Base-by-base conservation (phyloP, 495 filamentous ascomycete genomes). In the Penicillium taxi region DNA sequence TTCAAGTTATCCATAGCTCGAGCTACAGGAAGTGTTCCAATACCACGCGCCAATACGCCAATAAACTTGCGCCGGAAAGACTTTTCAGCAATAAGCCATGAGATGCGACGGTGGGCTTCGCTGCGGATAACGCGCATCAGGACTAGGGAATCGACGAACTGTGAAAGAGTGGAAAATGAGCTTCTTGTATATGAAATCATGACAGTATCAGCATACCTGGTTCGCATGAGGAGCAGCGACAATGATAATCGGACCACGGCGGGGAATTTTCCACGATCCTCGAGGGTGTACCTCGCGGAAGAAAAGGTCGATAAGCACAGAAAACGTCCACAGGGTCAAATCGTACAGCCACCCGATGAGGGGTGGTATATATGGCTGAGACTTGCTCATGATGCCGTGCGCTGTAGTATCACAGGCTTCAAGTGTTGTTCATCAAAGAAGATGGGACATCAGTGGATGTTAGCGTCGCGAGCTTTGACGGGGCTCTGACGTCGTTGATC, bases 201-300 rank as follows among this genome's bases (percentile, higher is more conserved):
- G 24, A 12, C 8, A 19, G 13, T 28, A 32, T 14, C 28, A 36
- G 53, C 63, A 17, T 70, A 88, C 86, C 77, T 98, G 91, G 58
- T 98, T 98, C 30, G 91, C 93, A 72, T 98, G 91, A 43, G 91
- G 91, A 13, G 93, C 91, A n/a, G 88, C 90, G 42, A 98, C 91
- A 53, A 98, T 90, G 26, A 98, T 86, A 37, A 98, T 75, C 0
- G 91, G 89, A 2, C 86, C 91, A 44, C 75, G 73, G 41, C 80
- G 73, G 23, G 91, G 91, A 15, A 98, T 82, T 59, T 85, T 86
- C 86, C 91, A 98, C 31, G 86, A 80, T 38, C 87, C 85, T 29
- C 91, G 82, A 6, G 91, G 90, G 54, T 96, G 89, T 2, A 98
- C 84, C 64, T 98, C 91, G 48, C 91, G 79, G 70, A 98, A 98